phyloP scores from a whole-genome alignment of 202 grass and related monocot species.

The Setaria italica region DNA sequence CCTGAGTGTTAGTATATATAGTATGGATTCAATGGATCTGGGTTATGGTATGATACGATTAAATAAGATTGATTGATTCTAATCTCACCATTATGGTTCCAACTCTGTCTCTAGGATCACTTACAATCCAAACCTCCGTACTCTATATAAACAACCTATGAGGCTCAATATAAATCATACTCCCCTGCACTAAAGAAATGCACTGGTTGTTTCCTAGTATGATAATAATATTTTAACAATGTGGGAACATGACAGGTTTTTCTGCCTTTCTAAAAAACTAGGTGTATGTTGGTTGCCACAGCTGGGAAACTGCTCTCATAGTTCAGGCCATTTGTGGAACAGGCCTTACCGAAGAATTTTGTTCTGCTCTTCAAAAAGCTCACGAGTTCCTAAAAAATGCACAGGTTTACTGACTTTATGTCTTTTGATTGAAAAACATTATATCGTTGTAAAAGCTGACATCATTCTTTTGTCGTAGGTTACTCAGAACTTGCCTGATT shows the following conservation, averaged over 20 bases:
- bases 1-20: no score
- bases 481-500: background rate
- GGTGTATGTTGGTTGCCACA: constrained; percentile 45
- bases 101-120: no score
- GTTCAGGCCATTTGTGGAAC: constrained; percentile 51
- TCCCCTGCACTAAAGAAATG: background rate
- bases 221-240: background rate
- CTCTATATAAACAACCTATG: no score
- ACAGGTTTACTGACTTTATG: constrained; percentile 38
- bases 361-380: constrained; percentile 34
- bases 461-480: background rate
- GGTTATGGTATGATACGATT: no score
- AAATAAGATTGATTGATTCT: no score
- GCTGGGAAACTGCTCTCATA: constrained; percentile 48
- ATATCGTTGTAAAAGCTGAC: background rate
- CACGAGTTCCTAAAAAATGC: constrained; percentile 52
- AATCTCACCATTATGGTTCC: no score
- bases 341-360: constrained; percentile 33
- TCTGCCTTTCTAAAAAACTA: background rate
- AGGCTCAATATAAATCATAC: no score
- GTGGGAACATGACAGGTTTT: background rate
- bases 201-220: background rate
- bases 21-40: no score
- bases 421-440: background rate
- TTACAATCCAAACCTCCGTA: no score